Evolutionary conservation across 495 filamentous ascomycete species (phyloP), one percentile per base, ranked within the genome.

Genomic region (Hypomontagnella submonticulosa): DNA sequence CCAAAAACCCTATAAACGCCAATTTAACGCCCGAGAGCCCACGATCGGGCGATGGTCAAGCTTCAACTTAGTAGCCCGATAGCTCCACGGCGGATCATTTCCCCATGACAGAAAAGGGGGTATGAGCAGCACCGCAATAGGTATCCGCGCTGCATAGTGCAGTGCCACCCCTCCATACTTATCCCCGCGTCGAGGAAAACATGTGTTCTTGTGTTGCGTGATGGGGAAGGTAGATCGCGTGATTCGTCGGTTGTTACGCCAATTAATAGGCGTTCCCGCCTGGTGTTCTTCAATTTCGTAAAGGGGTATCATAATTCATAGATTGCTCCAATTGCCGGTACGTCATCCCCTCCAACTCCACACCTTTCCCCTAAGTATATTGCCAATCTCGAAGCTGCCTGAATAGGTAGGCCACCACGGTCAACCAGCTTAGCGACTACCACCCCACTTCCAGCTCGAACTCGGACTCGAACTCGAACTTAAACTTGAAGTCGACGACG

Each of bases 391-490:
- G n/a, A n/a, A n/a, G n/a, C n/a, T n/a, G n/a, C n/a, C n/a, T n/a
- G n/a, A n/a, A n/a, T n/a, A n/a, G n/a, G n/a, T n/a, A n/a, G n/a
- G n/a, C n/a, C n/a, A n/a, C n/a, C n/a, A n/a, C n/a, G n/a, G n/a
- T n/a, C 23, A 32, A 5, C 30, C 13, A 34, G 32, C 27, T 49
- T 49, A 71, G 38, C 70, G 70, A 42, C 60, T 18, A 47, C 60
- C 23, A 47, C 61, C 57, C 67, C 71, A 72, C 57, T 38, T 62
- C 70, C 70, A 72, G n/a, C 23, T 27, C n/a, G n/a, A n/a, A n/a
- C n/a, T n/a, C n/a, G n/a, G n/a, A n/a, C n/a, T n/a, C n/a, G n/a
- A n/a, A 43, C 61, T 59, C 7, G 66, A 69, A 54, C 65, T 62
- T 27, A 65, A 46, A 27, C 53, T 47, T 13, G 67, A 56, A 23